phyloP scores from a whole-genome alignment of 1,284 basidiomycete genomes.

The Papiliotrema laurentii region DNA sequence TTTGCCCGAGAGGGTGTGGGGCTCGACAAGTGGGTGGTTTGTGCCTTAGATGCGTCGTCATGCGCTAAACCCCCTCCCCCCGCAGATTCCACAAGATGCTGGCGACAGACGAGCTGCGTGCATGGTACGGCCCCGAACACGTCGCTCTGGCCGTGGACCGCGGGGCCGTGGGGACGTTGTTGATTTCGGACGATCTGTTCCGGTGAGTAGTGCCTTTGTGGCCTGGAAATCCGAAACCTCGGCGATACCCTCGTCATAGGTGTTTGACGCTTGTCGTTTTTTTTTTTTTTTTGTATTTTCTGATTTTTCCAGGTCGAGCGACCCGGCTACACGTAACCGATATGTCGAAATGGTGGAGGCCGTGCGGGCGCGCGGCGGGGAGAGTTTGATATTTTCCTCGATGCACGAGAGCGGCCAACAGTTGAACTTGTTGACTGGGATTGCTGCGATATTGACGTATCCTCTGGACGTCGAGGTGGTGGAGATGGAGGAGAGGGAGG shows the following conservation, averaged over 20 bases:
- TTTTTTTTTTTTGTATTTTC: neutral
- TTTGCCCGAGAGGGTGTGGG: conserved; percentile 91
- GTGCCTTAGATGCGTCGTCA: neutral
- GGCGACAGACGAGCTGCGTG: conserved; percentile 85
- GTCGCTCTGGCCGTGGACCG: conserved; percentile 85
- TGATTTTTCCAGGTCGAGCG: conserved; percentile 57
- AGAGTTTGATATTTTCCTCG: conserved; percentile 93
- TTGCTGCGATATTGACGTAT: conserved; percentile 93
- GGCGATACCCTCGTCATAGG: neutral
- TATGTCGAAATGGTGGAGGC: conserved; percentile 88
- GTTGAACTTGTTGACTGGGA: conserved; percentile 88
- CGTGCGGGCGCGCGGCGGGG: conserved; percentile 81
- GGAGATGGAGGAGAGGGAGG: conserved; percentile 84
- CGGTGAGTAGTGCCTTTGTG: conserved; percentile 54
- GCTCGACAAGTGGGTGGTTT: conserved; percentile 67
- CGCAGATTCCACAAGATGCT: conserved; percentile 94
- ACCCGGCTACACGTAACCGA: conserved; percentile 68
- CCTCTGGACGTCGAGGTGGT: conserved; percentile 93
- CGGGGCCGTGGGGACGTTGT: conserved; percentile 86
- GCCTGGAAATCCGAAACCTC: neutral
- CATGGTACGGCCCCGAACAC: conserved; percentile 97
- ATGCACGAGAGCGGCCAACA: conserved; percentile 99
- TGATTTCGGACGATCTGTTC: conserved; percentile 95
- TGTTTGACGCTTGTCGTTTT: no score
- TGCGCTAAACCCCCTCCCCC: no score